A percentile compares a stretch with the other conserved stretches of the same genome.
These are phyloP conservation scores for Striga asiatica DNA, from an alignment of 257 asterid species.

Conservation along the genomic window DNA sequence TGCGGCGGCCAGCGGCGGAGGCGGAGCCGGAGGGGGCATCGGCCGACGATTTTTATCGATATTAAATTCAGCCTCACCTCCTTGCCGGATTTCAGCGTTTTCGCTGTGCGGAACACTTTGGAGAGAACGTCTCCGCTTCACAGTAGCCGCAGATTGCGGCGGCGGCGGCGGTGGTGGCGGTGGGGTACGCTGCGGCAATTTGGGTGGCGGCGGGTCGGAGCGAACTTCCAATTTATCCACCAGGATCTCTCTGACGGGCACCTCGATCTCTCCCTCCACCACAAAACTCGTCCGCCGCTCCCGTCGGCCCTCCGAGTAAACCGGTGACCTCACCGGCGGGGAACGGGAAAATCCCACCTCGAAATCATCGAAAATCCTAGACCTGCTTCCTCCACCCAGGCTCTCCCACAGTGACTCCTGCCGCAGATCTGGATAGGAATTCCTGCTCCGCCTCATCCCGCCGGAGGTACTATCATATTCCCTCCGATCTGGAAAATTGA, in stretches of 20 bases:
- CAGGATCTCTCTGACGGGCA: conserved; percentile 32
- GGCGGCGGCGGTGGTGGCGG: conserved; percentile 25
- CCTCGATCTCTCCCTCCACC: conserved; percentile 22
- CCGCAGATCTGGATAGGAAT: conserved; percentile 75
- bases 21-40: conserved; percentile 27
- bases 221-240: conserved; percentile 51
- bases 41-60: conserved; percentile 17
- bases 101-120: conserved; percentile 35
- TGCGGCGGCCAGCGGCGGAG: conserved; percentile 4
- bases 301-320: conserved; percentile 13
- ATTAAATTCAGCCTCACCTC: conserved; percentile 15
- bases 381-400: conserved; percentile 30
- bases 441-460: conserved; percentile 59
- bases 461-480: conserved; percentile 10
- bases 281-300: conserved; percentile 10
- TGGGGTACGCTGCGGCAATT: conserved; percentile 15
- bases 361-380: conserved; percentile 49
- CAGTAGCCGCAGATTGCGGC: conserved; percentile 20
- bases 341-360: conserved; percentile 43
- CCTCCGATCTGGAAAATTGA: conserved; percentile 26
- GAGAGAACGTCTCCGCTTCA: conserved; percentile 41
- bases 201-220: conserved; percentile 22
- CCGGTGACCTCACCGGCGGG: conserved; percentile 18
- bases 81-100: conserved; percentile 23
- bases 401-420: conserved; percentile 43